Percentiles rank a stretch among this genome's conserved stretches.
These are phyloP conservation scores for Daldinia vernicosa DNA, from an alignment of 495 filamentous ascomycete genomes.

Conservation along the genomic window DNA sequence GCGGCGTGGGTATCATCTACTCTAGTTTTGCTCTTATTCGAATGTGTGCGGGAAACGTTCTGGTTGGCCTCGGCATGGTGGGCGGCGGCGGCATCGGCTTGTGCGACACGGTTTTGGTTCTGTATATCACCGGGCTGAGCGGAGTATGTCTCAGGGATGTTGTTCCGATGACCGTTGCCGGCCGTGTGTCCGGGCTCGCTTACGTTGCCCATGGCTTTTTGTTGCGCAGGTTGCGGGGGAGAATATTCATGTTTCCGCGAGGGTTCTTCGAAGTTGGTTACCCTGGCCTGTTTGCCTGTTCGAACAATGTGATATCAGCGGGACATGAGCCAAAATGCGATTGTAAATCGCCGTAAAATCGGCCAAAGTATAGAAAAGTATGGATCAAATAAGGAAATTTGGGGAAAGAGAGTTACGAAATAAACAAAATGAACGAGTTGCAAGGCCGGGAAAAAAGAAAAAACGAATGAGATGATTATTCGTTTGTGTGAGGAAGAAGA, in stretches of 20 bases:
- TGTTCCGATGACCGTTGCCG: constrained; percentile 53
- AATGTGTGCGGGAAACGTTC: constrained; percentile 30
- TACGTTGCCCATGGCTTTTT: constrained; percentile 57
- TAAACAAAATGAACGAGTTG: background rate
- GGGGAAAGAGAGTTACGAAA: constrained; percentile 1
- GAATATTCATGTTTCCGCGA: constrained; percentile 64
- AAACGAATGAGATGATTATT: constrained; percentile 2
- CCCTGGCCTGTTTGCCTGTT: constrained; percentile 83
- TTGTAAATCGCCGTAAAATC: constrained; percentile 1
- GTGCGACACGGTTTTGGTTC: constrained; percentile 67
- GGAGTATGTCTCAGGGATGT: constrained; percentile 62
- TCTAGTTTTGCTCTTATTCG: constrained; percentile 55
- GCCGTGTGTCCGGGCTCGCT: constrained; percentile 57
- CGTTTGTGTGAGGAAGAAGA: constrained; percentile 4
- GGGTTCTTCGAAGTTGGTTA: constrained; percentile 66
- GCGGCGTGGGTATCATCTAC: constrained; percentile 75
- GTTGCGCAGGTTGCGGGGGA: constrained; percentile 58
- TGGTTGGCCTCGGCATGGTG: constrained; percentile 56
- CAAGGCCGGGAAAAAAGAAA: background rate
- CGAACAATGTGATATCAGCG: constrained; percentile 45
- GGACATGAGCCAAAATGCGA: constrained; percentile 19
- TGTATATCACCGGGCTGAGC: constrained; percentile 64
- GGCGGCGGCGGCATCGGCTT: constrained; percentile 68
- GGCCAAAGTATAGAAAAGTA: background rate
- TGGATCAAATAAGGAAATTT: background rate